Evolutionary conservation across 2,329 filamentous ascomycete genomes (phyloP), one percentile per base, ranked within the genome.

Genomic region (Endothia cerciana): DNA sequence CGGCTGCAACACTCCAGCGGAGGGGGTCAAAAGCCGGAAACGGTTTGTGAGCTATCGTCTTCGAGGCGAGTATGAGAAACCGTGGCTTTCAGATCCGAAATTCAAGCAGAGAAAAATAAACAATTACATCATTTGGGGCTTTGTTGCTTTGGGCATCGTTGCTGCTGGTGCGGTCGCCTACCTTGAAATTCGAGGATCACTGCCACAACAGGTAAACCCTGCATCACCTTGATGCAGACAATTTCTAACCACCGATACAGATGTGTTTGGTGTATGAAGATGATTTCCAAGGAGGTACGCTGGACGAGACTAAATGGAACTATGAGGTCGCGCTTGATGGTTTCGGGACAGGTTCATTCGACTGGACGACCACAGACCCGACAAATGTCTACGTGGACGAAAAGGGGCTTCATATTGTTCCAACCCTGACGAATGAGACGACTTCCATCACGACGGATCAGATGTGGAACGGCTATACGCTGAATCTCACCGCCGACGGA

Each of bases 391-490:
- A 81, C 71, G 75, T 80, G 43, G 81, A 84, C 70, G 73, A 70
- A 0, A 74, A 80, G 33, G 83, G 82, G n/a, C 77, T 86, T 49
- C 83, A 85, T 72, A 85, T 86, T 60, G 79, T 83, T n/a, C 83
- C 83, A 8, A 85, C 83, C 0, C 73, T 85, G 22, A 85, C 82
- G 17, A 77, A 76, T 36, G 73, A 78, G 60, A 76, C 74, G 0
- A 80, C 78, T 0, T 62, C 69, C 59, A 79, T 82, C 62, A 79
- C 77, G 2, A 70, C 71, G 17, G 75, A 76, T 47, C 73, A 81
- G 40, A 72, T 82, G 13, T 73, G 73, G 55, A 72, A 79, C 64
- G 76, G 77, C 58, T 78, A 79, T 68, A 80, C 77, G 0, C 74
- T 84, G 57, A 82, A 84, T 69, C 74, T 85, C 43, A 80, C 76